Base-by-base conservation (phyloP, 192 early-diverging fungal genomes). In the Mycoemilia scoparia region DNA sequence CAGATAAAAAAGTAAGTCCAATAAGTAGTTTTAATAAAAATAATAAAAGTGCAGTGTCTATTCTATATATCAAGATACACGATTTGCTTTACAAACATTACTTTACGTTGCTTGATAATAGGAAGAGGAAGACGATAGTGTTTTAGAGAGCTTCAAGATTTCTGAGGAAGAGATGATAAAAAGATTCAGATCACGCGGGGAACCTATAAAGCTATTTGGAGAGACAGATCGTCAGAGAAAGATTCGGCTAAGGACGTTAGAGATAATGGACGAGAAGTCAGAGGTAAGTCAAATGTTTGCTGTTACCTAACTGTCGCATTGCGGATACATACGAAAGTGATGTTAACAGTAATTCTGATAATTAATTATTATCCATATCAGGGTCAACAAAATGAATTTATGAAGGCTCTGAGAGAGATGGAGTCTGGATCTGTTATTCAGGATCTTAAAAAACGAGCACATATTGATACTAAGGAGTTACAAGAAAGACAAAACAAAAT, bases 341-440 rank as follows among this genome's bases (percentile, higher is more conserved):
- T n/a, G n/a, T n/a, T n/a, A n/a, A n/a, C n/a, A n/a, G n/a, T n/a
- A n/a, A n/a, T n/a, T n/a, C n/a, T n/a, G n/a, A n/a, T n/a, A n/a
- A n/a, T n/a, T 12, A 29, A 13, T 13, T 18, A 21, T 14, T 39
- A 45, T 1, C 55, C 60, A n/a, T n/a, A n/a, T n/a, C n/a, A n/a
- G 33, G 88, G 88, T 24, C 87, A 90, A 56, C 72, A 72, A 12
- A 96, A 96, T 61, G 91, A 96, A 51, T 98, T 91, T 51, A 73
- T 74, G 40, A 64, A 71, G 13, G 72, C 72, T 11, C 27, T 97
- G 46, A 82, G 83, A 43, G 74, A 76, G 23, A 84, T 82, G 21
- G 90, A 91, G 24, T 63, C 66, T 3, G 78, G 77, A 13, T 58
- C 87, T 36, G 75, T 71, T 36, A 35, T 84, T 33, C 83, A 84